Conservation (phyloP, 2,329 filamentous ascomycete genomes). For the Huntiella moniliformis region DNA sequence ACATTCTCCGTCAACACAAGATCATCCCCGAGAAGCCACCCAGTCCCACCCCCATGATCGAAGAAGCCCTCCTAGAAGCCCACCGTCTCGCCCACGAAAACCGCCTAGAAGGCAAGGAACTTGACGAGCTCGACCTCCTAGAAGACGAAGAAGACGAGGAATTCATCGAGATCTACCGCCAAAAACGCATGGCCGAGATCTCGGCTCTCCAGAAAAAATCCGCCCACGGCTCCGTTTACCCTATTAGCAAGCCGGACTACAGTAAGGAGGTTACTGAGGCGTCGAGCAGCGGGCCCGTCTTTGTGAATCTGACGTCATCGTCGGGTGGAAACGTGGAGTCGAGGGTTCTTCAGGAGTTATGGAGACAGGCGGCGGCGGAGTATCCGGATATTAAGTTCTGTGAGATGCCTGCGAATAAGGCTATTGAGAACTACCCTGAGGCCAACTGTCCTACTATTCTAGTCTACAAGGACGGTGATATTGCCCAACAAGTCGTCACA, state of each 20-base stretch:
- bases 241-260: constrained; percentile 87
- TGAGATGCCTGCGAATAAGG: constrained; percentile 78
- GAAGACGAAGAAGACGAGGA: constrained; percentile 91
- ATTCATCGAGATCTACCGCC: constrained; percentile 72
- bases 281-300: constrained; percentile 46
- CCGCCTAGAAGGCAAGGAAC: constrained; percentile 76
- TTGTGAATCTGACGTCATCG: constrained; percentile 69
- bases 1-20: constrained; percentile 90
- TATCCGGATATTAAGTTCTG: constrained; percentile 97
- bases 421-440: constrained; percentile 93
- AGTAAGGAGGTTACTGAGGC: constrained; percentile 79
- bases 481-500: constrained; percentile 82
- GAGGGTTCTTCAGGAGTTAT: constrained; percentile 63
- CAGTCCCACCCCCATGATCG: constrained; percentile 85
- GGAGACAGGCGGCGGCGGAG: constrained; percentile 63
- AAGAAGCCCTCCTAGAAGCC: constrained; percentile 79
- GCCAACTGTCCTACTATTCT: constrained; percentile 86
- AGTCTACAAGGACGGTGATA: constrained; percentile 82
- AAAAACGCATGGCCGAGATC: constrained; percentile 74
- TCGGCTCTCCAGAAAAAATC: constrained; percentile 55
- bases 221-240: constrained; percentile 79
- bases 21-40: constrained; percentile 96
- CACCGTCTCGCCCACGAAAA: constrained; percentile 76
- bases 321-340: constrained; percentile 71
- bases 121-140: constrained; percentile 82